phyloP scores from a whole-genome alignment of 2,329 filamentous ascomycete species.

The Colletotrichum costaricense region DNA sequence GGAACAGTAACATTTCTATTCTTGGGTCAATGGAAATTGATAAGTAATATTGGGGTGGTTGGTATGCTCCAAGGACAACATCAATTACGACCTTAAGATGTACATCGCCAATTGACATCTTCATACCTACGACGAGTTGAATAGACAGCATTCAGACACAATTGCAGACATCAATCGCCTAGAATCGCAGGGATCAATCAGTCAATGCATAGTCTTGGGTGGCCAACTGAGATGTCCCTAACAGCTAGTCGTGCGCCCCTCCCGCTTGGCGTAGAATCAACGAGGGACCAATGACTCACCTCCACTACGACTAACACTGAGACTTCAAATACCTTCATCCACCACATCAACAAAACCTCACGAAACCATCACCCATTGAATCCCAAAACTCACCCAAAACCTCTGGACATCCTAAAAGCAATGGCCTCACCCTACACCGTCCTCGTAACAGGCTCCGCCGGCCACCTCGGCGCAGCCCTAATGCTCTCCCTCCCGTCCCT shows the following conservation, averaged over 20 bases:
- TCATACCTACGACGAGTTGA: too few relatives aligned
- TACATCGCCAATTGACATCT: too few relatives aligned
- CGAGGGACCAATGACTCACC: neutral
- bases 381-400: too few relatives aligned
- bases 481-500: conserved; percentile 54
- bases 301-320: neutral
- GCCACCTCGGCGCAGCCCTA: conserved; percentile 58
- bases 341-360: too few relatives aligned
- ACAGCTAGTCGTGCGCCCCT: neutral
- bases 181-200: neutral
- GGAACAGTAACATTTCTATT: too few relatives aligned
- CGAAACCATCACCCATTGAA: too few relatives aligned
- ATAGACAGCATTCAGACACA: neutral
- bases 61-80: too few relatives aligned
- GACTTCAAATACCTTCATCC: neutral
- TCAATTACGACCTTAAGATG: too few relatives aligned
- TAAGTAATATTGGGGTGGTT: too few relatives aligned
- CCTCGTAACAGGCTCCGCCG: conserved; percentile 59
- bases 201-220: neutral
- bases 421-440: conserved; percentile 40
- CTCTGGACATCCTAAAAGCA: neutral
- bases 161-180: neutral
- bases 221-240: neutral
- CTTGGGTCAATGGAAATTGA: too few relatives aligned
- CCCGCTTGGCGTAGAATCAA: neutral